Evolutionary conservation across 1,284 basidiomycete species (phyloP), one percentile per base, ranked within the genome.

Genomic region (Coniferiporia weirii): DNA sequence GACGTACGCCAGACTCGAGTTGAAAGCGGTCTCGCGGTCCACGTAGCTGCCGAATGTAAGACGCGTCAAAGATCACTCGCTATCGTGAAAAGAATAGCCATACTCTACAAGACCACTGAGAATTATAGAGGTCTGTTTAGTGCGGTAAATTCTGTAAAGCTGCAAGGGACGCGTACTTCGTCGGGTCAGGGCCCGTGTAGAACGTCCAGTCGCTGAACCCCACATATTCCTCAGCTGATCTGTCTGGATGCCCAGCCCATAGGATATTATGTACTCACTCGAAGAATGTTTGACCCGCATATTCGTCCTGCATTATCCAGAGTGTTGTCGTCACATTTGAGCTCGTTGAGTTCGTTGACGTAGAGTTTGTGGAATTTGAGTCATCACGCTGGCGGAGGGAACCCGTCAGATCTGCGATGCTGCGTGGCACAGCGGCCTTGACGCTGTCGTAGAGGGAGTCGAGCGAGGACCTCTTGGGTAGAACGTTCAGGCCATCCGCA

Each of bases 91-190:
- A 20, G 12, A 17, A 7, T 44, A 15, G 9, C 22, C 80, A 65
- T 70, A 87, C 86, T 76, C 77, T 50, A 87, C 85, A 56, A 73
- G 74, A 52, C 85, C 85, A 68, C 86, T 84, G 60, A 52, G 65
- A 47, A 57, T 32, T 22, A 5, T 7, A 20, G 34, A 13, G 13
- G 17, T 20, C 15, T 2, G 20, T n/a, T 60, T 43, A 54, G 53
- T 48, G 67, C 62, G 63, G 65, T 57, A 13, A 61, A n/a, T 54
- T 44, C 36, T 44, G 38, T 10, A 47, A 34, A 38, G 60, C 27
- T n/a, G 27, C 45, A 44, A 6, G 40, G 59, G 45, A 61, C 61
- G 73, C 80, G 61, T 67, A 84, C 85, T 85, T 75, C 35, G 87
- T 89, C 46, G 87, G 87, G 71, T 89, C 87, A 3, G 65, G 17